Percentiles rank a stretch among this genome's conserved stretches.
These are phyloP conservation scores for Mycena amicta DNA, from an alignment of 768 basidiomycete species.

Conservation along the genomic window DNA sequence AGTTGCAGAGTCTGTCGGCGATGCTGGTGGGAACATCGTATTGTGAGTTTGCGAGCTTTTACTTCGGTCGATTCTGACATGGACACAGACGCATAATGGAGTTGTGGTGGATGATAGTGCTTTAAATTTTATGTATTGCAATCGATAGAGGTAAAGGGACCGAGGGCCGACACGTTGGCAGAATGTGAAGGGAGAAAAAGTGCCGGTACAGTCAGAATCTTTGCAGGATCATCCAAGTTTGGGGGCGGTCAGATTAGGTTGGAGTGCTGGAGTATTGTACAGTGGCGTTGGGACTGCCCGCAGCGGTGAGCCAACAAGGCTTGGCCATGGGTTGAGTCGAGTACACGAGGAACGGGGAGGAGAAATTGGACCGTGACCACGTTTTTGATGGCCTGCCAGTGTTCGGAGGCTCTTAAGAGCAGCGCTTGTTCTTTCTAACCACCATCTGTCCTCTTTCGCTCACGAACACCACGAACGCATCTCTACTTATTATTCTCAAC, in stretches of 20 bases:
- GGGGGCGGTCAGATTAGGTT: constrained; percentile 1
- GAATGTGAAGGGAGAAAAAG: constrained; percentile 20
- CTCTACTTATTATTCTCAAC: constrained; percentile 25
- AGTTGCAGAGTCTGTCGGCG: constrained; percentile 80
- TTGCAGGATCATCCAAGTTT: constrained; percentile 17
- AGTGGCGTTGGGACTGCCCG: neutral
- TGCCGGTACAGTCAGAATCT: constrained; percentile 10
- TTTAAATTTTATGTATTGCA: constrained; percentile 4
- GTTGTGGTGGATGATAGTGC: neutral
- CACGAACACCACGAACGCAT: constrained; percentile 50
- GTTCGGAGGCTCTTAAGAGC: constrained; percentile 17
- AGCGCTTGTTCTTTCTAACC: constrained; percentile 40
- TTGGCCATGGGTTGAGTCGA: neutral
- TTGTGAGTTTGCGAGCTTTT: constrained; percentile 50
- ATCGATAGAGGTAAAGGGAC: neutral
- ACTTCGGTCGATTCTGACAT: neutral
- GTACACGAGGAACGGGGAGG: neutral
- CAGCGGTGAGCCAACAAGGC: too few relatives aligned
- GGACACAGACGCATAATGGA: constrained; percentile 17
- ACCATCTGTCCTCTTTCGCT: constrained; percentile 50
- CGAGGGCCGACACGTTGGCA: constrained; percentile 14
- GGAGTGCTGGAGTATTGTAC: neutral
- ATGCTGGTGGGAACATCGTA: constrained; percentile 92
- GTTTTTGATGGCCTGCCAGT: neutral
- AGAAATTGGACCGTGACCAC: neutral